A percentile compares a stretch with the other conserved stretches of the same genome.
phyloP scores from a whole-genome alignment of 805 yeast genomes.

The Sugiyamaella qingdaonensis region DNA sequence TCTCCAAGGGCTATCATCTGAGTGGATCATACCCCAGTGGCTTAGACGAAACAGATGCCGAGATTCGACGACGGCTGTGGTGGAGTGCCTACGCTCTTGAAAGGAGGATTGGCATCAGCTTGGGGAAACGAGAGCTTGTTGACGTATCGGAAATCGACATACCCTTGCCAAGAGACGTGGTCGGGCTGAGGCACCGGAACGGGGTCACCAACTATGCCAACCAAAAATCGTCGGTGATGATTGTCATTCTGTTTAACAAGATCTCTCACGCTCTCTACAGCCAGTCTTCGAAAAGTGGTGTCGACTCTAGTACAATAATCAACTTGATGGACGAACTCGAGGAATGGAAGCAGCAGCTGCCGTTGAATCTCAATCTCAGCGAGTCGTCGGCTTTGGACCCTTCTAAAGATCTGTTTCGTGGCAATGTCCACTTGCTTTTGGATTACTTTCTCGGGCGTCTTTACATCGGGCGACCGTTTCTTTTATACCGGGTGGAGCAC shows the following conservation, averaged over 20 bases:
- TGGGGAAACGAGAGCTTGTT: not conserved
- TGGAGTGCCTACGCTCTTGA: conserved; percentile 1
- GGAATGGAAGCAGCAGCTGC: not conserved
- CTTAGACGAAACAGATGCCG: not conserved
- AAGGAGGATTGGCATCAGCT: not conserved
- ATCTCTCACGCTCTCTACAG: not conserved
- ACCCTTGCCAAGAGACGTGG: not conserved
- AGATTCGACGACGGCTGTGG: not conserved
- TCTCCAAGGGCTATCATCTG: not conserved
- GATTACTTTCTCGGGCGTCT: not conserved
- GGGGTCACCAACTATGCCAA: not conserved
- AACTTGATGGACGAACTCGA: not conserved
- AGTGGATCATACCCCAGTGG: not conserved
- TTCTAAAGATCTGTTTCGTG: not conserved
- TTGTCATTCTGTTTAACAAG: conserved; percentile 1
- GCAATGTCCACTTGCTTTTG: conserved; percentile 1
- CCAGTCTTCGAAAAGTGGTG: not conserved
- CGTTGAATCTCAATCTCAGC: not conserved
- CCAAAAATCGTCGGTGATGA: not conserved
- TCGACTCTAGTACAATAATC: not conserved
- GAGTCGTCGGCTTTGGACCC: not conserved
- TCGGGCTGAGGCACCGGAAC: not conserved
- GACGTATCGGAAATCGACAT: not conserved
- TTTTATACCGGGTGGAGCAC: not conserved
- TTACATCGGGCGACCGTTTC: conserved; percentile 1